Evolutionary conservation across 2,329 filamentous ascomycete species (phyloP).

Genomic region (Thelonectria discophora): DNA sequence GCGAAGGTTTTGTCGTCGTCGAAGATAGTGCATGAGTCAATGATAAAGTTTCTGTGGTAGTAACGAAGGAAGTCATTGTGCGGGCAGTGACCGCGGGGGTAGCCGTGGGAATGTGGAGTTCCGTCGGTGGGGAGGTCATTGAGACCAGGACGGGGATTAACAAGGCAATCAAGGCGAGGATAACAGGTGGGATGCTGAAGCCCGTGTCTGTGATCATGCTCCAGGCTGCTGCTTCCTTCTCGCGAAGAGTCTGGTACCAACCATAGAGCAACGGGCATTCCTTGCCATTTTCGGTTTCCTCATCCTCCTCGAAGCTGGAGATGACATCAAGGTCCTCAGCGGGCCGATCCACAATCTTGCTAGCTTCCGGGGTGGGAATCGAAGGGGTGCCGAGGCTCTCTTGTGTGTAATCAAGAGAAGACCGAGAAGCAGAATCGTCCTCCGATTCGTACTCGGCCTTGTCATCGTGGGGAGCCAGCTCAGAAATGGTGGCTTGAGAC

Average conservation of each 20-base stretch:
- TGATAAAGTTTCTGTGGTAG: slow-evolving; percentile 34
- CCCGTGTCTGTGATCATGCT: slow-evolving; percentile 30
- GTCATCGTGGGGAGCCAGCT: slow-evolving; percentile 25
- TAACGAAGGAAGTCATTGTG: slow-evolving; percentile 32
- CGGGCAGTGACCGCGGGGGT: slow-evolving; percentile 38
- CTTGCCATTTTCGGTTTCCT: slow-evolving; percentile 23
- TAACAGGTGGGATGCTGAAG: slow-evolving; percentile 38
- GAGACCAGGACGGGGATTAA: slow-evolving; percentile 43
- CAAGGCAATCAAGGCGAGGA: slow-evolving; percentile 36
- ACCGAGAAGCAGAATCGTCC: slow-evolving; percentile 51
- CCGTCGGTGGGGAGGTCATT: slow-evolving; percentile 33
- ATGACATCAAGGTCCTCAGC: slow-evolving; percentile 15
- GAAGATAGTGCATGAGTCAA: slow-evolving; percentile 24
- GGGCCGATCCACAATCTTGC: slow-evolving; percentile 39
- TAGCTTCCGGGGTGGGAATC: slow-evolving; percentile 49
- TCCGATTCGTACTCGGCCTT: slow-evolving; percentile 51
- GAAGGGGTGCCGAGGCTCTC: slow-evolving; percentile 57
- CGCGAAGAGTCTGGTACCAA: slow-evolving; percentile 30
- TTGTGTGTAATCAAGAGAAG: slow-evolving; percentile 60
- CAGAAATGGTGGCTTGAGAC: slow-evolving; percentile 27
- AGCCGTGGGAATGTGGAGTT: slow-evolving; percentile 40
- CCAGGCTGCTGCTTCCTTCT: slow-evolving; percentile 17
- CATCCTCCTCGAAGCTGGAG: slow-evolving; percentile 14
- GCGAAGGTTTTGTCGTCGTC: slow-evolving; percentile 36
- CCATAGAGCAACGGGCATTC: slow-evolving; percentile 23